Evolutionary conservation across 495 filamentous ascomycete genomes (phyloP).

Genomic region (Penicillium bialowiezense): DNA sequence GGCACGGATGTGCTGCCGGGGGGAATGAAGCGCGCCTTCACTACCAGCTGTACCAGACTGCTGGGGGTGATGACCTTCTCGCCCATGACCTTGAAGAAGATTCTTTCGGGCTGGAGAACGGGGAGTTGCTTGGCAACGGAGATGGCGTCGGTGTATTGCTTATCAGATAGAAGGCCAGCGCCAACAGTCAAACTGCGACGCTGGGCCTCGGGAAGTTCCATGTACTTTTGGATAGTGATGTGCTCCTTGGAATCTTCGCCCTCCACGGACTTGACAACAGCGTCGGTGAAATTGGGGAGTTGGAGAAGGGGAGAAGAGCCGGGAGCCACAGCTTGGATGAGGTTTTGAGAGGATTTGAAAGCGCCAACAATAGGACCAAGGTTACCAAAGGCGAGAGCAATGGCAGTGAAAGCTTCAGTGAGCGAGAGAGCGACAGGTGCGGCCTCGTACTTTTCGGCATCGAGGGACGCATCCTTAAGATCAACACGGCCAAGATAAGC

Average conservation of each 20-base stretch:
- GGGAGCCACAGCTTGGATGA: constrained; percentile 87
- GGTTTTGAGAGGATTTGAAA: constrained; percentile 75
- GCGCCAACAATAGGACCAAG: constrained; percentile 76
- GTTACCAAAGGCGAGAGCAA: constrained; percentile 83
- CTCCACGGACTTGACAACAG: constrained; percentile 72
- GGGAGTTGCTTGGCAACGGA: constrained; percentile 79
- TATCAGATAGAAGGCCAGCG: constrained; percentile 66
- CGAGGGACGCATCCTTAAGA: constrained; percentile 64
- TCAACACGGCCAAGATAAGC: constrained; percentile 88
- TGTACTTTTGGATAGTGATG: constrained; percentile 79
- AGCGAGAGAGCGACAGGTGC: constrained; percentile 82
- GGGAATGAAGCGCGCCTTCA: constrained; percentile 92
- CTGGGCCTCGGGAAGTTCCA: constrained; percentile 72
- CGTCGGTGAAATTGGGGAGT: constrained; percentile 80
- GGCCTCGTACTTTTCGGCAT: constrained; percentile 74
- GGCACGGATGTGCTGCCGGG: constrained; percentile 75
- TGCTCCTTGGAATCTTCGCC: constrained; percentile 69
- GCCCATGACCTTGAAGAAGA: constrained; percentile 97
- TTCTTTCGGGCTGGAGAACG: constrained; percentile 78
- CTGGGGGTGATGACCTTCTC: constrained; percentile 91
- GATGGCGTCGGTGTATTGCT: constrained; percentile 74
- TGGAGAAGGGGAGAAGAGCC: constrained; percentile 85
- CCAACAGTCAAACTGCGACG: constrained; percentile 67
- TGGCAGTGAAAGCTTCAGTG: constrained; percentile 80
- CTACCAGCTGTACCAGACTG: constrained; percentile 86